Evolutionary conservation across 306 rosid genomes (phyloP), one percentile per base, ranked within the genome.

Genomic region (Gastrolobium bilobum): DNA sequence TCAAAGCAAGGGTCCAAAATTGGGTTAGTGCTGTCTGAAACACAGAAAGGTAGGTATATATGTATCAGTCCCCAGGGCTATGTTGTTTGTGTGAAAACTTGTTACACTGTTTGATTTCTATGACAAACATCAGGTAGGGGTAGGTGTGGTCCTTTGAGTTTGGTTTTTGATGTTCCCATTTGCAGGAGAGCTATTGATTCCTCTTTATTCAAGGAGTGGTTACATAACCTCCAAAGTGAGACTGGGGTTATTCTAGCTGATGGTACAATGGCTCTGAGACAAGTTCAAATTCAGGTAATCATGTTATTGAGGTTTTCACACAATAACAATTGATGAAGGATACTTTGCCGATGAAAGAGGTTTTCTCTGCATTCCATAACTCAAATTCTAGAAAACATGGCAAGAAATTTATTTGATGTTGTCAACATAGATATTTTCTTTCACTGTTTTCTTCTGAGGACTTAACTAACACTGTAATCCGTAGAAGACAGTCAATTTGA

Each of bases 101-200:
- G 34, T 43, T 73, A 66, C 46, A 56, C 53, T 47, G 40, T 44
- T 34, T 52, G 38, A 51, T 40, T 70, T 15, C 0, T 71, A 40
- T 30, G 38, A 52, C 29, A 35, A 54, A 57, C 52, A 38, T 38
- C 5, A 11, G 29, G 44, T 42, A 20, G 26, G 26, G 26, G 26
- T 20, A 48, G 54, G 6, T 71, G 14, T 4, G 13, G 9, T 74
- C 40, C 5, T 35, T 53, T 10, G 5, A 44, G 14, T 26, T 77
- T 52, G 31, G 26, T 37, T 50, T 64, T 59, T 81, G 71, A 38
- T 29, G 38, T 71, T 56, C 52, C 40, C 48, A 11, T 8, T 66
- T 86, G 79, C 88, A 94, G 99, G 94, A 89, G 38, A 75, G 97
- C 97, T 53, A 74, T 94, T 69, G 89, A 92, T 69, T 94, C 95